Conservation (phyloP, 1,139 yeast species). For the Saccharomyces uvarum region DNA sequence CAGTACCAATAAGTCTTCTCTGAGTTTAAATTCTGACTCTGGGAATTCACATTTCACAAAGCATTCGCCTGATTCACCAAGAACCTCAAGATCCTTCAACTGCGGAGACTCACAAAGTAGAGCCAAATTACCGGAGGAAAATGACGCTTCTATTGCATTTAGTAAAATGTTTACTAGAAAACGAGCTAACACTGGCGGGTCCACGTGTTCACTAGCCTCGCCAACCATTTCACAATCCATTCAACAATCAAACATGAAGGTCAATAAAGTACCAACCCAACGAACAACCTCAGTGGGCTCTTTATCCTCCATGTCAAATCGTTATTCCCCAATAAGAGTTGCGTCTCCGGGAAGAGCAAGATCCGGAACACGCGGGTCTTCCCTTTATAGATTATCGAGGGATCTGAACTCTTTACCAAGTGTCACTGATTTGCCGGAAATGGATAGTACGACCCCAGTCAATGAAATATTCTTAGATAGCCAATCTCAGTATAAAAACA, state of each 20-base stretch:
- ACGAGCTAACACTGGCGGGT: constrained; percentile 29
- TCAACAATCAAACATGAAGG: constrained; percentile 5
- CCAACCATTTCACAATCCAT: background rate
- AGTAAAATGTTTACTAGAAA: constrained; percentile 30
- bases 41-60: background rate
- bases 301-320: constrained; percentile 19
- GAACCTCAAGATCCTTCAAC: background rate
- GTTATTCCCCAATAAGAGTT: constrained; percentile 28
- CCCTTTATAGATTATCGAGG: constrained; percentile 22
- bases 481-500: constrained; percentile 9
- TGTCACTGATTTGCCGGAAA: constrained; percentile 6
- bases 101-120: background rate
- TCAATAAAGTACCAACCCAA: constrained; percentile 9
- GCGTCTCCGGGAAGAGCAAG: constrained; percentile 29
- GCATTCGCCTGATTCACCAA: background rate
- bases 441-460: constrained; percentile 3
- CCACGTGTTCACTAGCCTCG: constrained; percentile 14
- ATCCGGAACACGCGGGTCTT: constrained; percentile 25
- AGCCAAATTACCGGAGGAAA: constrained; percentile 18
- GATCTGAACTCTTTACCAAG: constrained; percentile 15
- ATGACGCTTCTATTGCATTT: constrained; percentile 33
- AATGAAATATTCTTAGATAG: constrained; percentile 19
- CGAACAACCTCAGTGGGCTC: constrained; percentile 23
- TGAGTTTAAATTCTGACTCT: background rate
- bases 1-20: background rate